Percentiles rank a stretch among this genome's conserved stretches.
These are phyloP conservation scores for Aaosphaeria arxii DNA, from an alignment of 2,329 filamentous ascomycete genomes.

Conservation along the genomic window DNA sequence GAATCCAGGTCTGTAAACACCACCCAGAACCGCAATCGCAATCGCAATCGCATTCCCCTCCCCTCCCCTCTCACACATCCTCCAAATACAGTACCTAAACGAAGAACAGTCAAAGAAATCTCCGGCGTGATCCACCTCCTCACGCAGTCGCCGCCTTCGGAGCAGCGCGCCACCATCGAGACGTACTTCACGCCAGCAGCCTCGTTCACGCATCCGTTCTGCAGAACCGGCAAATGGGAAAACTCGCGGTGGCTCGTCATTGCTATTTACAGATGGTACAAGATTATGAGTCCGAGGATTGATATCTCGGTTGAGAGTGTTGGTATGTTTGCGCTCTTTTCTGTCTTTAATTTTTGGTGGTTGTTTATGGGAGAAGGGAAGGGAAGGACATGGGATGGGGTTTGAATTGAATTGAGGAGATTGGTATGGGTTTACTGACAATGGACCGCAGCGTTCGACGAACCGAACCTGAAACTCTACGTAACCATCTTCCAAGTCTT, in stretches of 20 bases:
- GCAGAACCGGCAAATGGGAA: slow-evolving; percentile 58
- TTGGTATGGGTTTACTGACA: no score
- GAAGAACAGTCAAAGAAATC: slow-evolving; percentile 55
- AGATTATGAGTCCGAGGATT: slow-evolving; percentile 74
- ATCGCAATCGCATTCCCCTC: no score
- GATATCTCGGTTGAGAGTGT: slow-evolving; percentile 63
- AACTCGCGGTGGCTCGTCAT: slow-evolving; percentile 67
- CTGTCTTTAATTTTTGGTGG: not conserved
- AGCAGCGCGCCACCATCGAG: slow-evolving; percentile 65
- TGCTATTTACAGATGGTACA: slow-evolving; percentile 70
- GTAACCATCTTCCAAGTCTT: slow-evolving; percentile 73
- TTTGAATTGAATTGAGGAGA: no score
- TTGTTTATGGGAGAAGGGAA: not conserved
- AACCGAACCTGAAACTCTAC: slow-evolving; percentile 65
- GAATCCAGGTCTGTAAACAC: no score
- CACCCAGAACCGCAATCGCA: no score
- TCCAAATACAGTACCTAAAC: no score
- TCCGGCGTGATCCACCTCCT: slow-evolving; percentile 64
- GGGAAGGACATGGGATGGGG: no score
- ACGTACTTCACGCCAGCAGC: slow-evolving; percentile 72
- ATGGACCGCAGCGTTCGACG: slow-evolving; percentile 60
- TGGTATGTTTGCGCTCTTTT: slow-evolving; percentile 38
- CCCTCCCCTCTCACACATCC: no score
- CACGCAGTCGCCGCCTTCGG: slow-evolving; percentile 62
- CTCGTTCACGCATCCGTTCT: slow-evolving; percentile 76